Percentiles rank a stretch among this genome's conserved stretches.
Evolutionary conservation across 176 grass and related monocot genomes (phyloP).

Genomic region (Raddia distichophylla): DNA sequence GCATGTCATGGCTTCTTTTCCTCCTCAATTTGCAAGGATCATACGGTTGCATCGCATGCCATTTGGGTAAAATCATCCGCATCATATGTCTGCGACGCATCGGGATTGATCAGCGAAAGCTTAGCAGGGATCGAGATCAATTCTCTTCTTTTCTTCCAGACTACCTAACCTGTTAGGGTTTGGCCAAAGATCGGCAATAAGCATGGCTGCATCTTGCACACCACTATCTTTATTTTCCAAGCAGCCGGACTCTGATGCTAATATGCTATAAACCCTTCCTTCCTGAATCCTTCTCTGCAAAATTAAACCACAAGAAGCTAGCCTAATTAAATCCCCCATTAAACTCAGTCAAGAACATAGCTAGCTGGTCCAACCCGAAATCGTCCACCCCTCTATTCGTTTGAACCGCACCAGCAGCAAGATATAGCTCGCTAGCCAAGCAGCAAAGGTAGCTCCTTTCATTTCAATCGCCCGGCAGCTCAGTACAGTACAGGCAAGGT

Average conservation of each 20-base stretch:
- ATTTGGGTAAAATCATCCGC: constrained; percentile 3
- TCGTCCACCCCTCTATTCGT: neutral
- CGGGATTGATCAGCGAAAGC: neutral
- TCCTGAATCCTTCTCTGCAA: neutral
- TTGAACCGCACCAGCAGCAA: neutral
- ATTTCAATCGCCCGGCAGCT: neutral
- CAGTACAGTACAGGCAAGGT: neutral
- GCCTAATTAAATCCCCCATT: neutral
- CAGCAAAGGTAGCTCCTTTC: neutral
- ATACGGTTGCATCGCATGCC: constrained; percentile 15
- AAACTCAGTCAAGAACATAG: neutral
- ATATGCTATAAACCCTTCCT: neutral
- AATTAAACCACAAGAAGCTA: neutral
- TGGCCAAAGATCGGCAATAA: neutral
- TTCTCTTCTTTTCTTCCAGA: too few species aligned
- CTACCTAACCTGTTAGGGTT: constrained; percentile 1
- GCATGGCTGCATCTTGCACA: neutral
- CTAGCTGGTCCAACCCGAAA: neutral
- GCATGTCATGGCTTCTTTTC: neutral
- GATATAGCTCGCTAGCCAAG: neutral
- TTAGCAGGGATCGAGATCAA: neutral
- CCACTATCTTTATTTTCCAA: neutral
- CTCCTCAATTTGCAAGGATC: constrained; percentile 30
- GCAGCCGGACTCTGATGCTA: neutral
- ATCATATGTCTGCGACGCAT: constrained; percentile 4